Evolutionary conservation across 805 yeast species (phyloP), one percentile per base, ranked within the genome.

Genomic region (Zygosaccharomyces pseudorouxii): DNA sequence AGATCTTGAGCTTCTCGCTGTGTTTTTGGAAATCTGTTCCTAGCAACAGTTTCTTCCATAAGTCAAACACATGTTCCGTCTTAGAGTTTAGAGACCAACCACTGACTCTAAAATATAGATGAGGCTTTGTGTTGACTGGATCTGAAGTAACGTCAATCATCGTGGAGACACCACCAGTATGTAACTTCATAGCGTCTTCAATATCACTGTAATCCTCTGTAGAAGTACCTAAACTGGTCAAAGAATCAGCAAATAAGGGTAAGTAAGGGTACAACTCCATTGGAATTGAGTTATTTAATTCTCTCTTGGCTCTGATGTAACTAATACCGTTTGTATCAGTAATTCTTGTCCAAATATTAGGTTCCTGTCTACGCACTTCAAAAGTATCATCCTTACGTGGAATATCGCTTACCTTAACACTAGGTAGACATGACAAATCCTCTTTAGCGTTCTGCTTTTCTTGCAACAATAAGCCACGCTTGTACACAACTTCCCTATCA

Each of bases 151-250:
- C 78, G 52, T 78, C 72, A 6, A 80, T 71, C 18, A 78, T 73
- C n/a, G 89, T 77, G 4, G 81, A 72, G 16, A 93, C 65, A 0
- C 97, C 97, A 22, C 98, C 98, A 0, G 98, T 89, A 48, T 77
- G 74, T 43, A 83, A 71, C 60, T 84, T 87, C 56, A 93, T 89
- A 39, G 82, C 81, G 55, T 90, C 89, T 61, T 92, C 98, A 49
- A 93, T 76, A 31, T 82, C 84, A 19, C 88, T 86, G 78, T 87
- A 87, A 0, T 84, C 63, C 50, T 84, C 81, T 7, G 67, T 59
- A 6, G 71, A 63, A 1, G 99, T 92, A n/a, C 99, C 99, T 53
- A 93, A 73, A 62, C 83, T 88, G 3, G 95, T 85, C 51, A 93
- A 71, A 41, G 95, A 84, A 25, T 83, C 85, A 8, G 84, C 72